Evolutionary conservation across 2,329 filamentous ascomycete genomes (phyloP), one percentile per base, ranked within the genome.

Genomic region (Venturia asperata): DNA sequence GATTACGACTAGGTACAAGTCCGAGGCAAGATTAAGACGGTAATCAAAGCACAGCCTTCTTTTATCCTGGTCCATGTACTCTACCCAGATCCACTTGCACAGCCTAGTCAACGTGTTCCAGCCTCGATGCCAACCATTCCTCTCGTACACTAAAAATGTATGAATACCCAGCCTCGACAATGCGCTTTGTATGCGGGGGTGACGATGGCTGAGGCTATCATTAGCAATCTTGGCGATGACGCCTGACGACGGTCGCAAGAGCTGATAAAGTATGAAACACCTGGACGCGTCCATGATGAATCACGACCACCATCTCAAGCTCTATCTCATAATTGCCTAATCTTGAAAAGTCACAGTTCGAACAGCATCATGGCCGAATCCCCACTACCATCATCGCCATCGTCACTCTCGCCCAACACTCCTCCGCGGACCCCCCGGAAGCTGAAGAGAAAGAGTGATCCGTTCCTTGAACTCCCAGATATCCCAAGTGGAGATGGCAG

Each of bases 391-490:
- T 37, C 27, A 17, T 43, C 60, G n/a, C 34, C 37, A 43, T 61
- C 60, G 34, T 43, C 60, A 37, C 45, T 37, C 21, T n/a, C 60
- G 9, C 42, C 39, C n/a, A 37, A 58, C 15, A n/a, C 52, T 24
- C 52, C 52, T 3, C 24, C 49, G 5, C 52, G 52, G 52, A 58
- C 52, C 4, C 30, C 52, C 15, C 52, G 60, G 42, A 61, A 61
- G n/a, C 27, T 61, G 60, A 42, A 45, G 15, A 61, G 37, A 11
- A 42, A 34, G 27, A 42, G 70, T 47, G 71, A 68, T 68, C 63
- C 61, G 21, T 56, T 49, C 43, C 61, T 52, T 55, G 43, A 64
- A 34, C 61, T 62, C 17, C 65, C 61, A 64, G 52, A 58, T 34
- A 37, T 58, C 21, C n/a, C 60, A 61, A 42, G 17, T 27, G 37